These are phyloP conservation scores for Verticillium nubilum DNA, from an alignment of 2,329 filamentous ascomycete species.

Conservation along the genomic window DNA sequence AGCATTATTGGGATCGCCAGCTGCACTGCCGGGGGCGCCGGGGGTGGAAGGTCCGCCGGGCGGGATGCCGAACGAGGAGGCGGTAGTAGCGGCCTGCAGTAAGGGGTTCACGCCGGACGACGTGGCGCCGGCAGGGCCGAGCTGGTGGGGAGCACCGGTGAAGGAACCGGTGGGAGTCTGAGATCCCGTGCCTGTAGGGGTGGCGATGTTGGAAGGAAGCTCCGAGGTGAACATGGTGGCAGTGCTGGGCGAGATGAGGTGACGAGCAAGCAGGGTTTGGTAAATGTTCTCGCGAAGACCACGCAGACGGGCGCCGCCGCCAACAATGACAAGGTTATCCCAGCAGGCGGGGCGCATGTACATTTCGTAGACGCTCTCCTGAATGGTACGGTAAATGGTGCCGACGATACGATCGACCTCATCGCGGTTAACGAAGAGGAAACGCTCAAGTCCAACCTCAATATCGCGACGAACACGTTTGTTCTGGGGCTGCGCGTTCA, in stretches of 20 bases:
- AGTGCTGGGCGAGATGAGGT: conserved; percentile 85
- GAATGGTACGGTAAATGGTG: conserved; percentile 77
- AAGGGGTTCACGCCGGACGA: conserved; percentile 76
- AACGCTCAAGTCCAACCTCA: conserved; percentile 73
- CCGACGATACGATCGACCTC: conserved; percentile 81
- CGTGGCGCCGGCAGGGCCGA: conserved; percentile 30
- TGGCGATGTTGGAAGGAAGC: conserved; percentile 88
- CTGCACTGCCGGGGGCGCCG: conserved; percentile 30
- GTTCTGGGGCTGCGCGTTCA: conserved; percentile 40
- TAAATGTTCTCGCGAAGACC: conserved; percentile 89
- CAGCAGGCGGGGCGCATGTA: conserved; percentile 82
- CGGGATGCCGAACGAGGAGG: conserved; percentile 46
- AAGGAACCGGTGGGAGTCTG: conserved; percentile 75
- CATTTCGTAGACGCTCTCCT: conserved; percentile 70
- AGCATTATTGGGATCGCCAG: conserved; percentile 31
- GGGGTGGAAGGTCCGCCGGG: conserved; percentile 32
- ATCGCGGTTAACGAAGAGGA: conserved; percentile 60
- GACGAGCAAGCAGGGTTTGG: conserved; percentile 71
- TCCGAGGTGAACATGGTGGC: conserved; percentile 97
- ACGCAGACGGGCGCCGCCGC: conserved; percentile 68
- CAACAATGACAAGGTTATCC: conserved; percentile 88
- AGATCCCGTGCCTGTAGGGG: conserved; percentile 81
- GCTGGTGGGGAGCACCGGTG: conserved; percentile 49
- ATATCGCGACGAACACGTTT: conserved; percentile 60
- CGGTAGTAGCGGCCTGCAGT: conserved; percentile 83